phyloP scores from a whole-genome alignment of 257 asterid species.

The Lycium ferocissimum region DNA sequence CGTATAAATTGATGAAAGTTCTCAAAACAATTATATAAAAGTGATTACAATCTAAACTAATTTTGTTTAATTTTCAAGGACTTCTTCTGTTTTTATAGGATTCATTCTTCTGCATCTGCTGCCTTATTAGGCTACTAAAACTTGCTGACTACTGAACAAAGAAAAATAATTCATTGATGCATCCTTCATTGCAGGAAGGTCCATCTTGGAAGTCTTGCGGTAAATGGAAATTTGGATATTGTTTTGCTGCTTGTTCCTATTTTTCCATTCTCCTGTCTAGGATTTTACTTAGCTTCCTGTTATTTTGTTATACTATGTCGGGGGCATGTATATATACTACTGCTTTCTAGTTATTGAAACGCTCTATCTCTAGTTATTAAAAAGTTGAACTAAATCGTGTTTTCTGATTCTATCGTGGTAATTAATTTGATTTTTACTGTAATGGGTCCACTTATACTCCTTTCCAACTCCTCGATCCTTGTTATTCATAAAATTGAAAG shows the following conservation, averaged over 20 bases:
- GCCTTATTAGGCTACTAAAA: conserved; percentile 10
- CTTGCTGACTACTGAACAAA: conserved; percentile 9
- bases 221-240: neutral
- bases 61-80: neutral
- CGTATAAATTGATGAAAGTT: neutral
- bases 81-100: neutral
- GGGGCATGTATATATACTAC: neutral
- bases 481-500: neutral
- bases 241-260: conserved; percentile 15
- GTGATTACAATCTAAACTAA: neutral
- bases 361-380: neutral
- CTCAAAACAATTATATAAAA: neutral
- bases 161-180: neutral
- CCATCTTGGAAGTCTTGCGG: conserved; percentile 11
- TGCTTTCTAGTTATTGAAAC: conserved; percentile 4
- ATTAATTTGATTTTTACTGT: neutral
- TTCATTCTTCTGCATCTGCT: neutral
- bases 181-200: conserved; percentile 28
- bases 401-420: neutral
- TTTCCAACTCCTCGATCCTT: conserved; percentile 11
- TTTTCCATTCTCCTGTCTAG: neutral
- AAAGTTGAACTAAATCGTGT: neutral
- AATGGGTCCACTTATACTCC: neutral
- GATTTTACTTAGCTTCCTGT: neutral
- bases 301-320: conserved; percentile 19